Evolutionary conservation across 75 land plant species (phyloP).

Genomic region (Pseudotsuga menziesii): DNA sequence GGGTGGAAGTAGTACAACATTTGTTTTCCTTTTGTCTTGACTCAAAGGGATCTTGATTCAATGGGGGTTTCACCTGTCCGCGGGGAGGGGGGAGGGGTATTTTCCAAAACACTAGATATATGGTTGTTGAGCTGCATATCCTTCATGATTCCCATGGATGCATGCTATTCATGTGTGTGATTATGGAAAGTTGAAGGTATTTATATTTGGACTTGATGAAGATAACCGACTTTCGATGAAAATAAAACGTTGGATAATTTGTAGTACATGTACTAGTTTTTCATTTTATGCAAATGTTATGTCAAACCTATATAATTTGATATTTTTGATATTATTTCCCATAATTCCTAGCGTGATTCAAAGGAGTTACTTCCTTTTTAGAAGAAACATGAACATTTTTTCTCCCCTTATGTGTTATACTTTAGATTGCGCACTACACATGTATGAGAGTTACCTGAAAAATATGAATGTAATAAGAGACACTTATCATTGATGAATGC

Average conservation of each 20-base stretch:
- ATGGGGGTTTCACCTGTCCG: too few species aligned
- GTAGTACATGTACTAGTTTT: conserved; percentile 73
- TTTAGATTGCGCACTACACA: conserved; percentile 69
- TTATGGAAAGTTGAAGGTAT: conserved; percentile 16
- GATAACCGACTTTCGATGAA: conserved; percentile 53
- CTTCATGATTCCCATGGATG: conserved; percentile 90
- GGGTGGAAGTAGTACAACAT: too few species aligned
- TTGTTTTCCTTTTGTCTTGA: too few species aligned
- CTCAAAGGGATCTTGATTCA: too few species aligned
- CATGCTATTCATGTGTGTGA: conserved; percentile 27
- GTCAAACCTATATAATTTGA: conserved; percentile 90
- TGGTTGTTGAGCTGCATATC: too few species aligned
- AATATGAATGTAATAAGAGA: conserved; percentile 73
- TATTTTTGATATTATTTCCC: conserved; percentile 92
- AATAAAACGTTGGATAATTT: conserved; percentile 28
- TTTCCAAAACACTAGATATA: too few species aligned
- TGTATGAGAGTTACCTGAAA: conserved; percentile 75
- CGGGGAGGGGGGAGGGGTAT: too few species aligned
- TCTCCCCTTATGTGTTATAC: conserved; percentile 69
- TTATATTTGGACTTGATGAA: conserved; percentile 69
- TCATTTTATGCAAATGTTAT: conserved; percentile 54
- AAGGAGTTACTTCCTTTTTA: conserved; percentile 95
- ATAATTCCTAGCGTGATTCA: too few species aligned
- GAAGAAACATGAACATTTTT: conserved; percentile 71
- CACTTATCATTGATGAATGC: conserved; percentile 61